phyloP scores from a whole-genome alignment of 805 yeast species.

The Novakomyces olei region DNA sequence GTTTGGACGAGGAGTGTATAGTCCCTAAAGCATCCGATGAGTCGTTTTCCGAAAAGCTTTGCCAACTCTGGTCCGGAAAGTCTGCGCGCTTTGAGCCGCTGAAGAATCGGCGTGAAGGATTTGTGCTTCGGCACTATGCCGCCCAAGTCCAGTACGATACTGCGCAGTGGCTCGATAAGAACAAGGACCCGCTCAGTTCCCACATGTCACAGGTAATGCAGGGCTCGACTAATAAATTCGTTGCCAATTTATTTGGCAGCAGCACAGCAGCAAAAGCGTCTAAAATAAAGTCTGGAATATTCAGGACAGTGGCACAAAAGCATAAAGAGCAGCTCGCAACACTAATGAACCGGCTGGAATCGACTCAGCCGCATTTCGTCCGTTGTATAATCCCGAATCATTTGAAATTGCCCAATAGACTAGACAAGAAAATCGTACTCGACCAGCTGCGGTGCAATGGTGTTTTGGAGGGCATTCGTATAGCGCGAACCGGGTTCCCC shows the following conservation, averaged over 20 bases:
- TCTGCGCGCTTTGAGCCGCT: constrained; percentile 46
- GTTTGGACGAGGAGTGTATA: constrained; percentile 85
- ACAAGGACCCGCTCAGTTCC: constrained; percentile 79
- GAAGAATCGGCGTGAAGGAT: constrained; percentile 38
- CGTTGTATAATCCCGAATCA: constrained; percentile 86
- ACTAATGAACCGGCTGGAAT: constrained; percentile 46
- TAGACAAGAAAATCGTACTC: constrained; percentile 55
- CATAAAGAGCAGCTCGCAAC: constrained; percentile 66
- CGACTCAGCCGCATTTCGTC: constrained; percentile 89
- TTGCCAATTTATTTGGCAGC: constrained; percentile 31
- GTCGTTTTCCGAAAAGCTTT: constrained; percentile 61
- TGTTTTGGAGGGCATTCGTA: constrained; percentile 91
- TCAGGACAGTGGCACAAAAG: constrained; percentile 65
- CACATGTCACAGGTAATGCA: constrained; percentile 40
- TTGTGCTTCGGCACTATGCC: constrained; percentile 78
- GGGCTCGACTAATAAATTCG: constrained; percentile 32
- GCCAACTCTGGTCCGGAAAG: constrained; percentile 35
- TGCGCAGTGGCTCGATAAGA: constrained; percentile 84
- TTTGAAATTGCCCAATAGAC: constrained; percentile 41
- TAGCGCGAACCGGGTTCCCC: constrained; percentile 93
- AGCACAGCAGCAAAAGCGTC: no score
- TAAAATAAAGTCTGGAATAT: constrained; percentile 19
- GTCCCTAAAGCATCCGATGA: constrained; percentile 75
- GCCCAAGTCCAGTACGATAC: constrained; percentile 87
- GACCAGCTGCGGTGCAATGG: constrained; percentile 91